Base-by-base conservation (phyloP, 768 basidiomycete species). In the Hydnomerulius pinastri region DNA sequence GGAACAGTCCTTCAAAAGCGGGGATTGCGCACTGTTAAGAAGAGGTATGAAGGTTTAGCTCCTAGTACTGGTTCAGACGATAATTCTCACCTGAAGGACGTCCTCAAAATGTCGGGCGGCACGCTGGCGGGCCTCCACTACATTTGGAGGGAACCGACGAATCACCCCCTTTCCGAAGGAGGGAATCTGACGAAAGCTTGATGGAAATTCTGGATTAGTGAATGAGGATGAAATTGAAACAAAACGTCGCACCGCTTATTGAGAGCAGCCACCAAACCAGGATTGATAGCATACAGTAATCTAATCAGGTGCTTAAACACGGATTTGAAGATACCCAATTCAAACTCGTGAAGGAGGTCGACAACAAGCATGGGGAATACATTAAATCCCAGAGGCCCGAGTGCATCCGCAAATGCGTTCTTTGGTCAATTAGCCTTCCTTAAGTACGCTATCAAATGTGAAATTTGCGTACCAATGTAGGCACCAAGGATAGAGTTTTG, bases 81-180 rank as follows among this genome's bases (percentile, higher is more conserved):
- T 4, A 17, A 32, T 18, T 15, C 18, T 25, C 18, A 58, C 77
- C 66, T 77, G 75, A 0, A 78, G 57, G 1, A 77, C 50, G 33
- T 79, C 74, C 43, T 77, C 72, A 44, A 71, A 78, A 39, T 78
- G 70, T 0, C 68, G 55, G 1, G 66, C 77, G 6, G 70, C 69
- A 3, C 69, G 46, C 25, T 71, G 65, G 32, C 68, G 69, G 64
- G 74, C 66, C 13, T 66, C 67, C 0, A 71, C 67, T 1, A 68
- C 61, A 50, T 75, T 73, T 0, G 38, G 43, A 15, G 55, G 40
- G 46, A 78, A 77, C 10, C 55, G 47, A 0, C 69, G 63, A 7
- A 79, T 78, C 0, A 69, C 67, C 5, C 53, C 40, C 4, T 47
- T 36, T 0, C 66, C 66, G 41, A 71, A 70, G 4, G 57, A 27